Conservation (phyloP, 2,329 filamentous ascomycete species). For the Claviceps spartinae region DNA sequence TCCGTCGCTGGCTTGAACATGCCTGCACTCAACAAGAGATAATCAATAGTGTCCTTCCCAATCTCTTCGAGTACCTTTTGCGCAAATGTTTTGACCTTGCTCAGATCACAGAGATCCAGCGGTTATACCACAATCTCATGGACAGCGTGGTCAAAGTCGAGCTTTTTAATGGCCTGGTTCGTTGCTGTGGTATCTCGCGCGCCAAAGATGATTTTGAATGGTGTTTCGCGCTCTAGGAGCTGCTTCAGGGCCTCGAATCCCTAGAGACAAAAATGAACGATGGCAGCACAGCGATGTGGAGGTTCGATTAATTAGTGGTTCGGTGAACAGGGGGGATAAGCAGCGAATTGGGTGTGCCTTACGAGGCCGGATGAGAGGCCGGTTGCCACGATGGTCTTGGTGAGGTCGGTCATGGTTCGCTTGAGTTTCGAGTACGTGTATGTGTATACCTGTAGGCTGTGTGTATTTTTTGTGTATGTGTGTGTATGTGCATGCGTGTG, state of each 20-base stretch:
- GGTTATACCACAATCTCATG: slow-evolving; percentile 32
- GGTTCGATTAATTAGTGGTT: neutral
- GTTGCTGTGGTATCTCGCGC: slow-evolving; percentile 30
- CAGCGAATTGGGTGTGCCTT: slow-evolving; percentile 9
- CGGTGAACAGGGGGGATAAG: neutral
- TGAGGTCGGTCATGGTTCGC: too few relatives aligned
- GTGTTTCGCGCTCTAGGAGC: slow-evolving; percentile 29
- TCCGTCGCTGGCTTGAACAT: slow-evolving; percentile 23
- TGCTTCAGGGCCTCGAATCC: slow-evolving; percentile 40
- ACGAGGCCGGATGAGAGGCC: slow-evolving; percentile 37
- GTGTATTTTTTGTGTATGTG: too few relatives aligned
- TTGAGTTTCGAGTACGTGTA: too few relatives aligned
- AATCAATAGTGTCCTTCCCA: slow-evolving; percentile 30
- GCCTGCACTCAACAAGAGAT: slow-evolving; percentile 35
- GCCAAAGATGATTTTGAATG: slow-evolving; percentile 36
- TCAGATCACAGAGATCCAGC: slow-evolving; percentile 32
- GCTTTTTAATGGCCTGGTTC: slow-evolving; percentile 26
- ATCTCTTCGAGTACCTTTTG: slow-evolving; percentile 27
- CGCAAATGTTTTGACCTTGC: slow-evolving; percentile 32
- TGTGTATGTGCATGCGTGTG: too few relatives aligned
- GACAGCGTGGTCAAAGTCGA: slow-evolving; percentile 26
- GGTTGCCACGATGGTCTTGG: slow-evolving; percentile 30
- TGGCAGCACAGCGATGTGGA: neutral
- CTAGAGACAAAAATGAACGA: slow-evolving; percentile 15
- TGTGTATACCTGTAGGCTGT: too few relatives aligned